Conservation (phyloP, 805 yeast species). For the Candida yuanshanica region DNA sequence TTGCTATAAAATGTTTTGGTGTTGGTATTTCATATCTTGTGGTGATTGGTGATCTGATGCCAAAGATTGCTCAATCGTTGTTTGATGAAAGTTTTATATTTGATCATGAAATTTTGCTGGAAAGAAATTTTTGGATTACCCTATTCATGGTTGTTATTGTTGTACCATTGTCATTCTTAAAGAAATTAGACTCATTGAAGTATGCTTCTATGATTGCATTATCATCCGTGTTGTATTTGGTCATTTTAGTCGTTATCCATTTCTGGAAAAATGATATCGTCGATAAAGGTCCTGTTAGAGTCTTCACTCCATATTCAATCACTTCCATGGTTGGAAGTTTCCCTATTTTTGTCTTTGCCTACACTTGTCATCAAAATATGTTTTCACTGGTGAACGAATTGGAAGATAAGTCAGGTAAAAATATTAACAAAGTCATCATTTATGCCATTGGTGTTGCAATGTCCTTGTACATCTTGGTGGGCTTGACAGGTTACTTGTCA, state of each 20-base stretch:
- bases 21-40: conserved; percentile 64
- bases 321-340: conserved; percentile 59
- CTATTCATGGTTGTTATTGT: conserved; percentile 42
- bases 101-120: conserved; percentile 21
- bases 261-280: conserved; percentile 52
- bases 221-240: conserved; percentile 71
- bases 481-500: conserved; percentile 77
- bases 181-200: conserved; percentile 74
- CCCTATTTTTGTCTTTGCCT: conserved; percentile 92
- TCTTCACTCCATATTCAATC: conserved; percentile 41
- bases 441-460: conserved; percentile 57
- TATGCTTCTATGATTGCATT: conserved; percentile 83
- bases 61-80: conserved; percentile 42
- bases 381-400: conserved; percentile 84
- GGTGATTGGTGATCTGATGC: conserved; percentile 67
- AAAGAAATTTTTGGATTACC: conserved; percentile 58
- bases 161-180: conserved; percentile 58
- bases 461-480: conserved; percentile 61
- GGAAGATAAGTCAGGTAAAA: conserved; percentile 42
- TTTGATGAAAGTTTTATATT: conserved; percentile 14
- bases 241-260: conserved; percentile 69
- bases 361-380: conserved; percentile 95
- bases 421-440: conserved; percentile 41
- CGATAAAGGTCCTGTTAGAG: conserved; percentile 44
- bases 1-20: conserved; percentile 67